Evolutionary conservation across 1,284 basidiomycete genomes (phyloP), one percentile per base, ranked within the genome.

Genomic region (Puccinia novopanici): DNA sequence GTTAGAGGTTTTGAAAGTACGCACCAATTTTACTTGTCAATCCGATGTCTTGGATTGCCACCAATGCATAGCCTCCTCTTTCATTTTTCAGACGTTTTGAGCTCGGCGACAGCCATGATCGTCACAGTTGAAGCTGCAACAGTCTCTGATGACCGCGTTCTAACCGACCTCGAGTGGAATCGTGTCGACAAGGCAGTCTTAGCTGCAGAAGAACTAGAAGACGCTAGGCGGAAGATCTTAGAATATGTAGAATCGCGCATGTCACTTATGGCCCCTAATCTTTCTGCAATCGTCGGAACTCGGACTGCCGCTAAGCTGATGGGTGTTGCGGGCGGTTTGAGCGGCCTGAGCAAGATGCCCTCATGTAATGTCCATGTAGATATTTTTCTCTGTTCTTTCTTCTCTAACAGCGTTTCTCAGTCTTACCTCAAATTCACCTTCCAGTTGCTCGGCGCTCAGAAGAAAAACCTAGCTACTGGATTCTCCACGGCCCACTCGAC

Each of bases 191-290:
- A 90, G 63, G 96, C 96, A 3, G 94, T 93, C 84, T 91, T 93
- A 83, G 90, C 98, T 79, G 93, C 94, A 9, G 92, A 92, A 84
- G 89, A 92, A 78, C 87, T 99, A 37, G 93, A 98, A 84, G 91
- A 92, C 82, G 92, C 93, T 0, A 90, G 95, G 71, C 71, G 40
- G n/a, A 84, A 94, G 90, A 99, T 99, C 84, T 95, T 99, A 87
- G 91, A 93, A 88, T 99, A 98, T 89, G 97, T 99, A 86, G 96
- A 97, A 88, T 97, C 94, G 84, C 91, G 97, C 86, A 99, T 99
- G 93, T 93, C 93, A 87, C 91, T 95, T 75, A 92, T 99, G 84
- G 95, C 96, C 82, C 97, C 97, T 83, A 99, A 99, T 86, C 90
- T 99, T 85, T 96, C 94, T 84, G 92, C 93, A 85, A 96, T 99